A percentile compares a stretch with the other conserved stretches of the same genome.
Evolutionary conservation across 2,329 filamentous ascomycete genomes (phyloP).

Genomic region (Graphilbum fragrans): DNA sequence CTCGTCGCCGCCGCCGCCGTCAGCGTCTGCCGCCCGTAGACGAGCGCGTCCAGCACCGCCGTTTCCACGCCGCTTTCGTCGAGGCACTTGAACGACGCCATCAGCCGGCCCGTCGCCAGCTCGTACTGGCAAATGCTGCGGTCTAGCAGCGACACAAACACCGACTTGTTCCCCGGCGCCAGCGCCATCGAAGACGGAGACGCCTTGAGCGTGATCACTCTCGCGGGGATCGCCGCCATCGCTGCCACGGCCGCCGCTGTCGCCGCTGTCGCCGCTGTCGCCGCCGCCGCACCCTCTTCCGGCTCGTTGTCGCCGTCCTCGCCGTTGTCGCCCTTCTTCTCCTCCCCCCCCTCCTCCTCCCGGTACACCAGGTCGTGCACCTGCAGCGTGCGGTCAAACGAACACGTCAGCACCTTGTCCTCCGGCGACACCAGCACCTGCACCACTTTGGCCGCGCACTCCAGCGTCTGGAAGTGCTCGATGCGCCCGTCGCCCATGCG

Average conservation of each 20-base stretch:
- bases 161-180: conserved; percentile 44
- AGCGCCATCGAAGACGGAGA: conserved; percentile 77
- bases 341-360: conserved; percentile 50
- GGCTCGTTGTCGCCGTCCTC: no score
- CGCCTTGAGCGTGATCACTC: conserved; percentile 71
- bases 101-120: conserved; percentile 53
- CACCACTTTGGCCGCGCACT: conserved; percentile 79
- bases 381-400: conserved; percentile 76
- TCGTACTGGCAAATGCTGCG: conserved; percentile 50
- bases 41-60: conserved; percentile 70
- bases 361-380: conserved; percentile 66
- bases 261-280: no score
- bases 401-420: conserved; percentile 71
- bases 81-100: conserved; percentile 67
- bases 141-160: conserved; percentile 49
- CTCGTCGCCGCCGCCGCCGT: neutral
- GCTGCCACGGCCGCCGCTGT: conserved; percentile 32
- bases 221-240: conserved; percentile 65
- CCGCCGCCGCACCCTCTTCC: no score
- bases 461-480: conserved; percentile 79
- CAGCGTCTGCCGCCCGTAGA: conserved; percentile 40
- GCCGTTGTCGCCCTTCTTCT: no score
- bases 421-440: conserved; percentile 62
- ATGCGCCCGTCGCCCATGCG: conserved; percentile 44
- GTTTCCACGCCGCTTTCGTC: conserved; percentile 73